These are phyloP conservation scores for Aureobasidium uvarum DNA, from an alignment of 2,329 filamentous ascomycete species.

Conservation along the genomic window DNA sequence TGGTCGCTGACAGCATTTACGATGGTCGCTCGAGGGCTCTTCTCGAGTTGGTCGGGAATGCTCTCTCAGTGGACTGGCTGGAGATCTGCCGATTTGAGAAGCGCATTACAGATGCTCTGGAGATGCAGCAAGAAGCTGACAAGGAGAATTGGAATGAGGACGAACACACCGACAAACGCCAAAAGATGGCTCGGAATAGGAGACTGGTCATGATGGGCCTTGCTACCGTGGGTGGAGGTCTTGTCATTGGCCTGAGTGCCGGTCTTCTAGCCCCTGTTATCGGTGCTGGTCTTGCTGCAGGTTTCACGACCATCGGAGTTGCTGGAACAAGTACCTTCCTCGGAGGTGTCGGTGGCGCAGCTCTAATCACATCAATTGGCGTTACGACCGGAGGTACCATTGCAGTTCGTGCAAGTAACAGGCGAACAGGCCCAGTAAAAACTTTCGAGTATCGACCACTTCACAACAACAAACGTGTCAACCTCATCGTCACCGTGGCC, in stretches of 20 bases:
- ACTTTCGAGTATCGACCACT: slow-evolving; percentile 96
- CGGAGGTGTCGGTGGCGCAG: slow-evolving; percentile 86
- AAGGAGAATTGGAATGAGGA: slow-evolving; percentile 99
- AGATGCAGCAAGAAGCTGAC: slow-evolving; percentile 93
- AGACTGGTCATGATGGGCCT: slow-evolving; percentile 95
- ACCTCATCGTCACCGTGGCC: slow-evolving; percentile 90
- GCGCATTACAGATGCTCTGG: slow-evolving; percentile 89
- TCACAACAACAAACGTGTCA: slow-evolving; percentile 97
- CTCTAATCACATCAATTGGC: slow-evolving; percentile 87
- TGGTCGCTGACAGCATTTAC: slow-evolving; percentile 96
- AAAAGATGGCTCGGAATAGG: slow-evolving; percentile 76
- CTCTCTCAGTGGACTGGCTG: slow-evolving; percentile 79
- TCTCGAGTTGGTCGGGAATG: slow-evolving; percentile 76
- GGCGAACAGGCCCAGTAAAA: slow-evolving; percentile 85
- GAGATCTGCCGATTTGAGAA: slow-evolving; percentile 98
- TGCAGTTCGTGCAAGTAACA: slow-evolving; percentile 77
- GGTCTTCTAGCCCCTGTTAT: slow-evolving; percentile 91
- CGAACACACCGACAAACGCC: slow-evolving; percentile 82
- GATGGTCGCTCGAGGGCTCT: slow-evolving; percentile 83
- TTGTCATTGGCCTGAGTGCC: slow-evolving; percentile 93
- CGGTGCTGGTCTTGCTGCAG: slow-evolving; percentile 87
- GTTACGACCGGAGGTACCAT: slow-evolving; percentile 85
- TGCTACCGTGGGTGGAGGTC: slow-evolving; percentile 88
- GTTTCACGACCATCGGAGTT: slow-evolving; percentile 92
- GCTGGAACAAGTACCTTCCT: slow-evolving; percentile 85